Percentiles rank a stretch among this genome's conserved stretches.
Evolutionary conservation across 805 yeast species (phyloP).

Genomic region (Saturnispora saitoi): DNA sequence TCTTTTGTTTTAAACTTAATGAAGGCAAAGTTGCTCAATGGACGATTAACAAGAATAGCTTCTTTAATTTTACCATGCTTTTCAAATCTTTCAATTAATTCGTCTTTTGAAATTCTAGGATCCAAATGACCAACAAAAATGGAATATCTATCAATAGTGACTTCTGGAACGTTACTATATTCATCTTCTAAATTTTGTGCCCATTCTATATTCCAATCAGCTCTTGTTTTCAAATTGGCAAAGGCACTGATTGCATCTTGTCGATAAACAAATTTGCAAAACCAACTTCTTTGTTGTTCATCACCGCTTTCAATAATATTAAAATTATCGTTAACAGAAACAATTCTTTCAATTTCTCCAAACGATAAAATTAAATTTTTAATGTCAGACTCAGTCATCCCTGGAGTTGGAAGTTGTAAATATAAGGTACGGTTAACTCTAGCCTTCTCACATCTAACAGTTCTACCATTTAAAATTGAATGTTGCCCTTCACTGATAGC

Average conservation of each 20-base stretch:
- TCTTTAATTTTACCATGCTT: constrained; percentile 59
- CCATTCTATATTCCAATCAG: constrained; percentile 67
- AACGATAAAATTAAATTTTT: constrained; percentile 36
- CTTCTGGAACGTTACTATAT: constrained; percentile 27
- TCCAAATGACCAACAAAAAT: constrained; percentile 75
- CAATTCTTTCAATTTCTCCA: constrained; percentile 72
- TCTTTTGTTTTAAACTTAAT: constrained; percentile 54
- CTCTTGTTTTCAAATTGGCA: constrained; percentile 52
- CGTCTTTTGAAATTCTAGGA: constrained; percentile 44
- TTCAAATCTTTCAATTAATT: constrained; percentile 49
- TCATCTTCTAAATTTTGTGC: constrained; percentile 67
- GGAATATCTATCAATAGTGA: constrained; percentile 57
- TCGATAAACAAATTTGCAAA: constrained; percentile 66
- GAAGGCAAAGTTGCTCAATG: constrained; percentile 58
- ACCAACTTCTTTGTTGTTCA: constrained; percentile 40
- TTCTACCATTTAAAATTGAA: constrained; percentile 60
- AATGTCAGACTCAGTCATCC: constrained; percentile 27
- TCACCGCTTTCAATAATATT: constrained; percentile 13
- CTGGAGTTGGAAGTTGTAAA: constrained; percentile 33
- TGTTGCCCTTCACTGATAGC: constrained; percentile 69
- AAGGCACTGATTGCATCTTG: constrained; percentile 85
- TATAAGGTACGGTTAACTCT: constrained; percentile 82
- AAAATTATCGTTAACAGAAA: constrained; percentile 33
- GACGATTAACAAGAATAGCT: constrained; percentile 46
- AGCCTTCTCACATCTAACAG: constrained; percentile 83